Percentiles rank a stretch among this genome's conserved stretches.
These are phyloP conservation scores for Pyrenochaeta sp. DNA, from an alignment of 2,329 filamentous ascomycete genomes.

Conservation along the genomic window DNA sequence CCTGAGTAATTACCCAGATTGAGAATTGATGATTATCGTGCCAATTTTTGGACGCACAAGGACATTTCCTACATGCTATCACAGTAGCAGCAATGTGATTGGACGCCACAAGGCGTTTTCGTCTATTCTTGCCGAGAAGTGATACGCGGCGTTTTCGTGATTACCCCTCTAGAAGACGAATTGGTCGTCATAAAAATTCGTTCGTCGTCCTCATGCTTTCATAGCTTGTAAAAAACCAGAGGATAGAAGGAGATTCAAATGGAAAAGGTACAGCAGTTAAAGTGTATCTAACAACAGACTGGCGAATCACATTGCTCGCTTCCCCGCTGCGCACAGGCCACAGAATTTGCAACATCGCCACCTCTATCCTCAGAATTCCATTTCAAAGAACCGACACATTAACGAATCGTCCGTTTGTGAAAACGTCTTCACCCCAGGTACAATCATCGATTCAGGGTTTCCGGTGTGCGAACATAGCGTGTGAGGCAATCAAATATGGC, in stretches of 20 bases:
- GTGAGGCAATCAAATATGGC: conserved; percentile 25
- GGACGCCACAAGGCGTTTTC: not conserved
- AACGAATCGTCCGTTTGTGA: not conserved
- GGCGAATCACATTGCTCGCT: not conserved
- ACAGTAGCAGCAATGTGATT: not conserved
- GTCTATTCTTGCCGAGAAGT: not conserved
- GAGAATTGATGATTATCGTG: not conserved
- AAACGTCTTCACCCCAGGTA: not conserved
- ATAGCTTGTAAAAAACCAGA: no score
- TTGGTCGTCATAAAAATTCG: no score
- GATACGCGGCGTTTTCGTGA: not conserved
- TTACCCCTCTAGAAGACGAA: not conserved
- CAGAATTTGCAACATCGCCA: conserved; percentile 13
- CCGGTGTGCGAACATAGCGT: not conserved
- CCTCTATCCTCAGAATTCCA: conserved; percentile 1
- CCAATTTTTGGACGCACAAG: not conserved
- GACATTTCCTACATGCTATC: not conserved
- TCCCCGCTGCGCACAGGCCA: conserved; percentile 13
- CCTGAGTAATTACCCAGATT: not conserved
- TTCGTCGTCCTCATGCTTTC: no score
- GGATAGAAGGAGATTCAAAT: no score
- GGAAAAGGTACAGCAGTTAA: no score
- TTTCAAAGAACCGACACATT: not conserved
- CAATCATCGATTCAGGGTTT: not conserved
- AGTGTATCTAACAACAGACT: not conserved